Base-by-base conservation (phyloP, 1,139 yeast species). In the Debaryomyces robertsiae region DNA sequence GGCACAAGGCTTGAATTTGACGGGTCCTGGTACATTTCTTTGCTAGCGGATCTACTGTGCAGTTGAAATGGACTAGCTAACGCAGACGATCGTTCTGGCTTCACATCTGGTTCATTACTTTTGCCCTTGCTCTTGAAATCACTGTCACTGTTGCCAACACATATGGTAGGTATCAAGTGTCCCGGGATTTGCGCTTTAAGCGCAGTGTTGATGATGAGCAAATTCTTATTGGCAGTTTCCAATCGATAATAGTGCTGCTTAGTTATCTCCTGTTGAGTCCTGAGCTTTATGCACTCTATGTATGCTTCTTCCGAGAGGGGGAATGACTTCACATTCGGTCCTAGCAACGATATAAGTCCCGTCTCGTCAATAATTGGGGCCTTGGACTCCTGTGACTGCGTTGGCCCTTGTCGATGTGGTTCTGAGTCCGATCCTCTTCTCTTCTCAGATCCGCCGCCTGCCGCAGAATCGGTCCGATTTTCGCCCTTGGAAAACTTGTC, bases 181-280 rank as follows among this genome's bases (percentile, higher is more conserved):
- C 82, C 70, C 0, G 96, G 95, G 2, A 91, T 67, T 29, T 84
- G 83, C 9, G 83, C 78, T 30, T 71, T 67, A 6, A 78, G 56
- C 0, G 95, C 94, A 17, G 74, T 66, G 44, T 79, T 79, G 38
- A 90, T 54, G 18, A 90, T 69, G 43, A 81, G 82, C 31, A 84
- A 63, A 28, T 85, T 78, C 44, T 77, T 74, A 41, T 76, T 75
- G 24, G 84, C 72, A 29, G 75, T 67, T 56, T 90, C 96, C 27
- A 84, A 67, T 43, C 76, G 77, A 58, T 85, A 83, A 53, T 73
- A 84, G 50, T 86, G 95, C 59, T 90, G 97, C 50, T 84, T 84
- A 1, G 97, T 86, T 30, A 77, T 73, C 58, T 91, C 97, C 55
- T 86, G 95, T 57, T 88, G 94, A 2, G 81, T 66, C 43, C 83